Base-by-base conservation (phyloP, 768 basidiomycete species). In the Xerocomellus chrysenteron region DNA sequence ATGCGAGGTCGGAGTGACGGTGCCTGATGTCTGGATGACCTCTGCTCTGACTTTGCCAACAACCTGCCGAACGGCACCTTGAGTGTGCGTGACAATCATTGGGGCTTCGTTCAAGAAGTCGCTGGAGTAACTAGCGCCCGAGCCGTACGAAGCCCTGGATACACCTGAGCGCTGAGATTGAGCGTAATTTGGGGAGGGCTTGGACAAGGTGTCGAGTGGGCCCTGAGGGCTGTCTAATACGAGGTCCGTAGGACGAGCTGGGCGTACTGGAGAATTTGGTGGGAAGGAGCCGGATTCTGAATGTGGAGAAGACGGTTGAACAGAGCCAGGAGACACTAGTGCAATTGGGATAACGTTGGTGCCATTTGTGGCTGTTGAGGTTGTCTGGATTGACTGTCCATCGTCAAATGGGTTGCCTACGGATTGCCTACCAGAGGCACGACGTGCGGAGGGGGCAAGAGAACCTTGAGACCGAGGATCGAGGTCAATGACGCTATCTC, bases 261-360 rank as follows among this genome's bases (percentile, higher is more conserved):
- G 84, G 47, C 84, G 84, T 10, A 74, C 60, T 14, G 86, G 85
- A 33, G 74, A 77, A 35, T 74, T 71, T 30, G 60, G 39, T n/a
- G 47, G 41, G 40, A 65, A 53, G 43, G 59, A 42, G 17, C 57
- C 53, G 2, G 63, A 63, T 40, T 62, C 64, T 16, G 82, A 79
- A 11, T 69, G 68, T 13, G 68, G 30, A 72, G 70, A 36, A 71
- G 75, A 35, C 58, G 69, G 47, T 4, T 58, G 60, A 21, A 72
- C 68, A 12, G 80, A 78, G 21, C 82, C 82, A 17, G 87, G 82
- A 24, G 86, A 74, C 36, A 92, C 86, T 42, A 92, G 78, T 13
- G 90, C 90, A 57, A 93, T 92, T 58, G 90, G 90, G 55, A 93
- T 93, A 60, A 92, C 90, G 62, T 93, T 93, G 24, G 91, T 89